Evolutionary conservation across 2,329 filamentous ascomycete genomes (phyloP), one percentile per base, ranked within the genome.

Genomic region (Botrytis aclada): DNA sequence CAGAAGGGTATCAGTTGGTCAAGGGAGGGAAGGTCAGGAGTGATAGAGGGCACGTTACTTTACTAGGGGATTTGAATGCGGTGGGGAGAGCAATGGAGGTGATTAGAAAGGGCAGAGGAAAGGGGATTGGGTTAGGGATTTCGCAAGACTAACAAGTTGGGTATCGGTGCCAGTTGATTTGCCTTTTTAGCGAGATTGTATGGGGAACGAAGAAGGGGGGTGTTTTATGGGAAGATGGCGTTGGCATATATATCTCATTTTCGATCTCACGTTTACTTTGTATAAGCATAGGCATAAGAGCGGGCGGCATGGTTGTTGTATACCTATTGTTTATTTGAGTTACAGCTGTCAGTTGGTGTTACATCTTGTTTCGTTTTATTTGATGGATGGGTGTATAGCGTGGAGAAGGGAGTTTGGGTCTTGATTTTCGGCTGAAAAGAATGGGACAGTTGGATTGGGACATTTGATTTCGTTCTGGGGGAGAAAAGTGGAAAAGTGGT

Each of bases 1-100:
- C 95, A 0, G 83, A 88, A 3, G 94, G 94, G 0, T 98, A 97
- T 80, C 86, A 88, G 66, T 85, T 92, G 51, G 93, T 91, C 1
- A 88, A 87, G 63, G 91, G 90, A 20, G 94, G 94, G 0, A 84
- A 93, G 29, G 88, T 97, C 20, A 91, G 89, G 77, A 94, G 91
- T 71, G 93, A 97, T 76, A 86, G 94, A 4, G 95, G 95, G 0
- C 95, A 98, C 83, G 91, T 98, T 51, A 94, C 93, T 1, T 85
- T 98, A 79, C 82, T 98, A 45, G 95, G 95, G 0, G 95, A 98
- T 83, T 81, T 97, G 75, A 90, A 93, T 75, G 93, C 91, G 0
- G 90, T 97, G 0, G 94, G 94, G 0, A 87, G 85, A 78, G 94
- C 92, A 75, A 81, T 98, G 47, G 84, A 86, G 77, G 93, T 92